Conservation (phyloP, 345 rosid species). For the Durio zibethinus region DNA sequence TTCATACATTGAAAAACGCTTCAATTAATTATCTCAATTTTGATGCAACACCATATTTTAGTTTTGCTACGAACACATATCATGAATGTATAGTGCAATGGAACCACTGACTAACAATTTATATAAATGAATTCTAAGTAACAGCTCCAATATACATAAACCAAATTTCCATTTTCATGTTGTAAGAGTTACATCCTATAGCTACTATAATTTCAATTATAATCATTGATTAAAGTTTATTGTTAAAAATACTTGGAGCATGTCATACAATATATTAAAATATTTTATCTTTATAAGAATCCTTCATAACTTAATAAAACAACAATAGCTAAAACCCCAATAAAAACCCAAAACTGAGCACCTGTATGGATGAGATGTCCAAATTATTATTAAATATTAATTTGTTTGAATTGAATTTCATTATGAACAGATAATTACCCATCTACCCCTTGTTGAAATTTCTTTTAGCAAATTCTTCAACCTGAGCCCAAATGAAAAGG, state of each 20-base stretch:
- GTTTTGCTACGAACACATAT: not conserved
- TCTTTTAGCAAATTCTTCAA: slow-evolving; percentile 9
- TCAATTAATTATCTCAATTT: not conserved
- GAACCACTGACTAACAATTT: not conserved
- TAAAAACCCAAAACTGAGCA: not conserved
- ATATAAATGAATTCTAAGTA: slow-evolving; percentile 18
- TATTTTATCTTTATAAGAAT: not conserved
- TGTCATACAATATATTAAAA: not conserved
- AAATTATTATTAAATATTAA: not conserved
- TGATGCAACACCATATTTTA: not conserved
- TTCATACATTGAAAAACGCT: not conserved
- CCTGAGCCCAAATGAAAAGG: not conserved
- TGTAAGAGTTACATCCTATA: not conserved
- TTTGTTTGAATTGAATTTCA: not conserved
- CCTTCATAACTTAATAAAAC: too few species aligned
- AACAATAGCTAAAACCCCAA: too few species aligned
- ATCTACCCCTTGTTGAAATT: slow-evolving; percentile 55
- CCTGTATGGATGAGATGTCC: not conserved
- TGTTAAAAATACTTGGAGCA: not conserved
- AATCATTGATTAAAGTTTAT: not conserved
- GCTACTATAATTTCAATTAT: not conserved
- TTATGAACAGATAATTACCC: slow-evolving; percentile 36
- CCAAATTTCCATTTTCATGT: not conserved
- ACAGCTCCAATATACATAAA: slow-evolving; percentile 61
- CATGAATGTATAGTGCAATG: not conserved